These are phyloP conservation scores for Nakazawaea ernobii DNA, from an alignment of 805 yeast genomes.

Conservation along the genomic window DNA sequence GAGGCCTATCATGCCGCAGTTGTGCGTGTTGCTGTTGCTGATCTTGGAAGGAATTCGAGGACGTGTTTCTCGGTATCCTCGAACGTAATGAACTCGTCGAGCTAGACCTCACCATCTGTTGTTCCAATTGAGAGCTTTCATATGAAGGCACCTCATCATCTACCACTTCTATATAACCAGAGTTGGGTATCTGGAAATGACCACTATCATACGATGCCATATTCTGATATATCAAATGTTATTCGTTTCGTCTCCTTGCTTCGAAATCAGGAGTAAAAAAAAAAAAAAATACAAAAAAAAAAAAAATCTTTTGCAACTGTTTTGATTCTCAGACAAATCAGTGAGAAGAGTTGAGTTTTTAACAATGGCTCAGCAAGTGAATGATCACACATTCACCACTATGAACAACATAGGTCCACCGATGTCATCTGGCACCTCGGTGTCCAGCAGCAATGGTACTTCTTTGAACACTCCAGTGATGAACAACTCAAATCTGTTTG, in stretches of 20 bases:
- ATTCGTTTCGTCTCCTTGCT: neutral
- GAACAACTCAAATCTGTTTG: slow-evolving; percentile 1
- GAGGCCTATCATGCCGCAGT: neutral
- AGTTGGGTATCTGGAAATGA: slow-evolving; percentile 1
- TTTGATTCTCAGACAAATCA: no score
- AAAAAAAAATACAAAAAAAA: neutral
- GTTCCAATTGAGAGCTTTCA: slow-evolving; percentile 8
- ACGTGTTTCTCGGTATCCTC: slow-evolving; percentile 2
- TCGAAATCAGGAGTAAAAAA: neutral
- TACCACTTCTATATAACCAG: slow-evolving; percentile 6
- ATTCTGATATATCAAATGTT: neutral
- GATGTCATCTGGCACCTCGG: neutral
- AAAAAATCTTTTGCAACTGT: neutral
- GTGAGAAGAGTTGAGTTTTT: no score
- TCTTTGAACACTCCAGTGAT: slow-evolving; percentile 5
- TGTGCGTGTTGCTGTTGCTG: neutral
- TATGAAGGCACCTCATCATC: slow-evolving; percentile 11
- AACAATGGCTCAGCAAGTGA: no score
- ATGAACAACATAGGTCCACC: no score
- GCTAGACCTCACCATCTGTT: neutral
- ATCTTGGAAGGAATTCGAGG: slow-evolving; percentile 1
- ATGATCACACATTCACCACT: no score
- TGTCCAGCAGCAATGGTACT: neutral
- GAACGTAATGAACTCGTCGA: slow-evolving; percentile 2
- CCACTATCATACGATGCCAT: neutral